Base-by-base conservation (phyloP, 2,329 filamentous ascomycete genomes). In the Ophiobolus disseminans region DNA sequence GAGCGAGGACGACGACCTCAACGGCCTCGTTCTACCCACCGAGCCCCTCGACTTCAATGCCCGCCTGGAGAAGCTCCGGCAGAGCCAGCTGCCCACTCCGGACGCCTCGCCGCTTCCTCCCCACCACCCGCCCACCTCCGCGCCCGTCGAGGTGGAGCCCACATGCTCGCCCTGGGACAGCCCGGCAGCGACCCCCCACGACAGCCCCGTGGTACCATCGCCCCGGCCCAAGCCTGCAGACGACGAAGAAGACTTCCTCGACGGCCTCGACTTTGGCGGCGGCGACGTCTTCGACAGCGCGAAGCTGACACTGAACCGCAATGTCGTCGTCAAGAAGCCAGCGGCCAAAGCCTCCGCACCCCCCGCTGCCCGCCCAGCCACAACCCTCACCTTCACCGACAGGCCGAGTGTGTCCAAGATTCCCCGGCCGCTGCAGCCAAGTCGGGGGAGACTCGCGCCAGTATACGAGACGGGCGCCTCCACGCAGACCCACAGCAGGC, bases 1-100 rank as follows among this genome's bases (percentile, higher is more conserved):
- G 76, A 97, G 92, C 67, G 93, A 97, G 68, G 92, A 96, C 60
- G 93, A 97, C 72, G 88, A 89, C 5, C 83, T 97, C 51, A 90
- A 94, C 52, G 93, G 93, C n/a, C 81, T 99, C 11, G 79, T 96
- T 16, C 80, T 97, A 14, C 94, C 94, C 0, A 82, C 83, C 44
- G 92, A 91, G 1, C 90, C 90, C 16, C 79, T 99, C 42, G 87
- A 96, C 72, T 89, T 97, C 64, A 83, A 84, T 31, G 87, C 91
- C 57, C 86, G 91, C 42, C 78, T 97, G 32, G 86, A 88, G 62
- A 86, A 86, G 66, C 82, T 89, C 53, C 85, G 88, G 65, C 83
- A 78, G 40, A 70, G 74, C 6, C 55, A 48, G 34, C 14, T 54
- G n/a, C 45, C 47, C 35, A 43, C 53, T 9, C 44, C 52, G 38